Percentiles rank a stretch among this genome's conserved stretches.
phyloP scores from a whole-genome alignment of 352 stramenopile genomes.

The Phytophthora constricta region DNA sequence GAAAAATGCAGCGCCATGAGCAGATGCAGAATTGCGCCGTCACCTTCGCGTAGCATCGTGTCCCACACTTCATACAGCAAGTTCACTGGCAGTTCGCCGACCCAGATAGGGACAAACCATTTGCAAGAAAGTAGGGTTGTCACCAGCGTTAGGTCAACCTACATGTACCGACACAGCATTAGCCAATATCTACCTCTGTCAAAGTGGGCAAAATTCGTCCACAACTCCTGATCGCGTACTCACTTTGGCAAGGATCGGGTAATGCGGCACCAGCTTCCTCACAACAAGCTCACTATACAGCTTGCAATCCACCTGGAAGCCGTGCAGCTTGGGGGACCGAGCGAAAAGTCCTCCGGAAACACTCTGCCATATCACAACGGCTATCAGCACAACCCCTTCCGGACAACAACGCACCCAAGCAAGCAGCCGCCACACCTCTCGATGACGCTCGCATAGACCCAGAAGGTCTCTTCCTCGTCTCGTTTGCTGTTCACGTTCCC shows the following conservation, averaged over 20 bases:
- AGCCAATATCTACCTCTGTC: not conserved
- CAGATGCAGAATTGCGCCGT: constrained; percentile 67
- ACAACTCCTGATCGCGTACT: not conserved
- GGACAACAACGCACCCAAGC: not conserved
- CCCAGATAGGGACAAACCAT: constrained; percentile 81
- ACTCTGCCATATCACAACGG: constrained; percentile 35
- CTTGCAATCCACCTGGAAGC: constrained; percentile 78
- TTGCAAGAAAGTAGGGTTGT: constrained; percentile 75
- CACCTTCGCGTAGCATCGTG: constrained; percentile 57
- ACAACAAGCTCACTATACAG: constrained; percentile 61
- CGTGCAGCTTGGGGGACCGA: constrained; percentile 66
- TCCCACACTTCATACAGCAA: constrained; percentile 68
- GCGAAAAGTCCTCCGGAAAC: constrained; percentile 83
- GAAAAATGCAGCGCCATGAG: constrained; percentile 68
- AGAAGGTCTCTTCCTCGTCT: constrained; percentile 71
- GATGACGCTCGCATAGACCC: constrained; percentile 75
- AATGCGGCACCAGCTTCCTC: constrained; percentile 57
- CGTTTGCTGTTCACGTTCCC: constrained; percentile 44
- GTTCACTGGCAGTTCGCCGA: constrained; percentile 56
- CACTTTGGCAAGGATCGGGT: constrained; percentile 58
- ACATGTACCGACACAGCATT: constrained; percentile 3
- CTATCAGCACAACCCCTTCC: not conserved
- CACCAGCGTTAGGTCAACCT: constrained; percentile 66
- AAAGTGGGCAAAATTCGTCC: too few species aligned
- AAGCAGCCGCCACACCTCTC: constrained; percentile 41